Base-by-base conservation (phyloP, 2,329 filamentous ascomycete species). In the Fusarium robinianum region DNA sequence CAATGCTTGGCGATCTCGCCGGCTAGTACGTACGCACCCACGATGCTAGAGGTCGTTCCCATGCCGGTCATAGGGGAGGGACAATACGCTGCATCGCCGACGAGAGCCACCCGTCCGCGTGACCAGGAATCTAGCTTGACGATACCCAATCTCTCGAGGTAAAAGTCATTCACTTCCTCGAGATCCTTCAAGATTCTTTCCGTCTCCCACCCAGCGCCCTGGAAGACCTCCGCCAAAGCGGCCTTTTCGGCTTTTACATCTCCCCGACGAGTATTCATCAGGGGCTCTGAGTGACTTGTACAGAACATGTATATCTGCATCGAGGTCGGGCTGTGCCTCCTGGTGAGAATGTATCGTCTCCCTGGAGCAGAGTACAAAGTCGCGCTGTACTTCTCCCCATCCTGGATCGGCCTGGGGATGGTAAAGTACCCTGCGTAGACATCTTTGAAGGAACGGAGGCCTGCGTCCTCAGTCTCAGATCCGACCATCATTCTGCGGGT, bases 1-100 rank as follows among this genome's bases (percentile, higher is more conserved):
- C n/a, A n/a, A n/a, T n/a, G n/a, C n/a, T n/a, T n/a, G n/a, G n/a
- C n/a, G n/a, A 50, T 50, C 62, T 80, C 79, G 2, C 80, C 80
- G 0, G 79, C 80, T 4, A 84, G 66, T 3, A 81, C 63, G 55
- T 83, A 84, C 1, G 78, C 76, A 0, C 74, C 74, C 1, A 76
- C 57, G 0, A 83, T 55, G 0, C 72, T 72, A 1, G 68, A 53
- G 2, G 72, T 74, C 0, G 77, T 80, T 0, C 79, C 79, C 65
- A 76, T 72, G 0, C 79, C 80, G 0, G 72, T 75, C 4, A 74
- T 48, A 0, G 73, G 69, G 0, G 72, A 69, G 0, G 78, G 76
- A 16, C 71, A 74, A 53, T 73, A 76, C 0, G 64, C 78, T 2
- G 81, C 76, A 49, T 85, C 80, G 0, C 80, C 80, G 0, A 82